Evolutionary conservation across 2,329 filamentous ascomycete genomes (phyloP).

Genomic region (Aspergillus quadrilineatus): DNA sequence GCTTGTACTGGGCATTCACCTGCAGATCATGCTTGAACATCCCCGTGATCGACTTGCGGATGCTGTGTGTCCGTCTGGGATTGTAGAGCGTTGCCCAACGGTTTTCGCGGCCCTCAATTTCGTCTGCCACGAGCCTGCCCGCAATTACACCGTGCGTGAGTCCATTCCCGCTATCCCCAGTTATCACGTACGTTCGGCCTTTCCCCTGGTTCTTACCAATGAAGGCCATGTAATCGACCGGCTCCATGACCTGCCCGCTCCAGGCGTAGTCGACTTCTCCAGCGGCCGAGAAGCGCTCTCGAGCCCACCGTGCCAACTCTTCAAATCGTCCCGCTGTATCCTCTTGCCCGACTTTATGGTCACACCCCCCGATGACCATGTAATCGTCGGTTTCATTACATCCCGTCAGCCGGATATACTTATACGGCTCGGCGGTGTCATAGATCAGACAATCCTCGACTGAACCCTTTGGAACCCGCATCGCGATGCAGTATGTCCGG

Average conservation of each 20-base stretch:
- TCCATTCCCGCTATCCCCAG: slow-evolving; percentile 59
- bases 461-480: slow-evolving; percentile 52
- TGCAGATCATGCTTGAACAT: slow-evolving; percentile 55
- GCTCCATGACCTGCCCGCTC: slow-evolving; percentile 60
- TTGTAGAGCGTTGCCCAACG: slow-evolving; percentile 53
- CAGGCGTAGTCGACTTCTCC: slow-evolving; percentile 55
- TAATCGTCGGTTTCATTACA: slow-evolving; percentile 58
- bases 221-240: slow-evolving; percentile 55
- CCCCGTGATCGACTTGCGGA: slow-evolving; percentile 46
- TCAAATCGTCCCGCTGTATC: slow-evolving; percentile 47
- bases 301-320: slow-evolving; percentile 37
- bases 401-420: slow-evolving; percentile 54
- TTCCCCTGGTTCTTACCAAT: slow-evolving; percentile 57
- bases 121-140: slow-evolving; percentile 53
- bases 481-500: slow-evolving; percentile 58
- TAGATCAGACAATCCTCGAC: slow-evolving; percentile 58
- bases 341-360: slow-evolving; percentile 60
- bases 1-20: slow-evolving; percentile 58
- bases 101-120: slow-evolving; percentile 53
- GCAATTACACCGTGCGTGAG: slow-evolving; percentile 58
- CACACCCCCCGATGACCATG: slow-evolving; percentile 56
- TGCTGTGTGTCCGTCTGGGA: slow-evolving; percentile 48
- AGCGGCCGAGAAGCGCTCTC: slow-evolving; percentile 52
- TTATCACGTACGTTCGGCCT: slow-evolving; percentile 55
- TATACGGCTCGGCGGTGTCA: slow-evolving; percentile 56